Evolutionary conservation across 441 rosid genomes (phyloP), one percentile per base, ranked within the genome.

Genomic region (Jatropha multifida): DNA sequence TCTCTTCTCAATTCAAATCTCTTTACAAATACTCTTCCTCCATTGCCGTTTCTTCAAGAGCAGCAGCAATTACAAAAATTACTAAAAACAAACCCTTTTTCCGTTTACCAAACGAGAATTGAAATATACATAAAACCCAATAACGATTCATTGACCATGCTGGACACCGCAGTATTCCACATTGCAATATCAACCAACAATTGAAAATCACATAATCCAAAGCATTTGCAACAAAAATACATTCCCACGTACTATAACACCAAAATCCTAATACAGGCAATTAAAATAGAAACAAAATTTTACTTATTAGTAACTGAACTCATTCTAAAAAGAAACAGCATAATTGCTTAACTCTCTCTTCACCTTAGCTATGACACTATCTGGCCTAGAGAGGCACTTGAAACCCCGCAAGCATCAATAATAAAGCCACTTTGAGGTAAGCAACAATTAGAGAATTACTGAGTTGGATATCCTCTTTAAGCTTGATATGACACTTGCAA

Each of bases 131-230:
- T 32, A 32, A 32, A 32, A 32, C 32, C 32, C 32, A 23, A 75
- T 81, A 70, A 71, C 0, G 69, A 78, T 46, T 80, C 85, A 42
- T 81, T 89, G 73, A 88, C 89, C 63, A 88, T 55, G 81, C 93
- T 74, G 6, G 94, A 91, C 51, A 92, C 80, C 83, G 88, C 76
- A 27, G 94, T 91, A 75, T 94, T 92, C 95, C 93, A 90, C 0
- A 97, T 88, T 0, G 85, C 82, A 41, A 85, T 74, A 79, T 92
- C 94, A 75, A 85, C 96, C 56, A 91, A 92, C 85, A 91, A 2
- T 67, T 80, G 76, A 68, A 23, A 23, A 82, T 62, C 38, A 79
- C 91, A 79, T 17, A 72, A 64, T 81, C 79, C 69, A 84, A 73
- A 64, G 92, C 80, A 78, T 91, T 92, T 4, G 82, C 80, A 67